phyloP scores from a whole-genome alignment of 2,329 filamentous ascomycete species.

The Penicillium glabrum region DNA sequence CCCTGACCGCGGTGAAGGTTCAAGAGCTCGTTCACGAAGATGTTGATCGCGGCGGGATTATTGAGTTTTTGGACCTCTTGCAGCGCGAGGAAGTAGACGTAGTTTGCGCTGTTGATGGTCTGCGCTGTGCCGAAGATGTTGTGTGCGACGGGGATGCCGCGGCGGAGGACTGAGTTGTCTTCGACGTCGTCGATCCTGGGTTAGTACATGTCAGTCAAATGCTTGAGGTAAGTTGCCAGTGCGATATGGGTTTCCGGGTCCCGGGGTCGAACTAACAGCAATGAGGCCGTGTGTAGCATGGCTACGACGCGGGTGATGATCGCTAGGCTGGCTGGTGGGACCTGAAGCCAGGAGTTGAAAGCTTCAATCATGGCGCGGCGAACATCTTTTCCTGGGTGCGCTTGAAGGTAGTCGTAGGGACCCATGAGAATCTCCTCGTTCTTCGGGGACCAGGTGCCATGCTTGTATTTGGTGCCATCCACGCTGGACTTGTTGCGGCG shows the following conservation, averaged over 20 bases:
- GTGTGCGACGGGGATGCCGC: conserved; percentile 51
- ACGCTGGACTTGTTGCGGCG: conserved; percentile 38
- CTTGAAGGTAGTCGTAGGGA: conserved; percentile 46
- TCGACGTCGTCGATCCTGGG: conserved; percentile 51
- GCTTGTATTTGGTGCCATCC: conserved; percentile 40
- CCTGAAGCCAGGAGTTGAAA: conserved; percentile 46
- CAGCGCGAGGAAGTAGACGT: conserved; percentile 48
- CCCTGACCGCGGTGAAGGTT: conserved; percentile 51
- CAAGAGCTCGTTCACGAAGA: conserved; percentile 47
- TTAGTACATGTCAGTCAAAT: background rate
- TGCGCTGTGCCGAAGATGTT: conserved; percentile 52
- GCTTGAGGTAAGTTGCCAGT: background rate
- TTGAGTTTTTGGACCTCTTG: conserved; percentile 44
- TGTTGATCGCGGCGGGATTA: conserved; percentile 42
- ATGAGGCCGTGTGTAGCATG: conserved; percentile 48
- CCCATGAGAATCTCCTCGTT: conserved; percentile 46
- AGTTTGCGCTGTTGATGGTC: conserved; percentile 54
- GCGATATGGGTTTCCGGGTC: background rate
- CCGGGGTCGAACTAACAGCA: conserved; percentile 34
- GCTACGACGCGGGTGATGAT: conserved; percentile 46
- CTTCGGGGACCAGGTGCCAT: conserved; percentile 37
- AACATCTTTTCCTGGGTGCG: conserved; percentile 48
- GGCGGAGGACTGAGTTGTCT: conserved; percentile 49
- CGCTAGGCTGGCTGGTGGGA: conserved; percentile 40
- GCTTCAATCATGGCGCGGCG: conserved; percentile 46